Evolutionary conservation across 108 stramenopile species (phyloP).

Genomic region (Cyclotella kingstonii): DNA sequence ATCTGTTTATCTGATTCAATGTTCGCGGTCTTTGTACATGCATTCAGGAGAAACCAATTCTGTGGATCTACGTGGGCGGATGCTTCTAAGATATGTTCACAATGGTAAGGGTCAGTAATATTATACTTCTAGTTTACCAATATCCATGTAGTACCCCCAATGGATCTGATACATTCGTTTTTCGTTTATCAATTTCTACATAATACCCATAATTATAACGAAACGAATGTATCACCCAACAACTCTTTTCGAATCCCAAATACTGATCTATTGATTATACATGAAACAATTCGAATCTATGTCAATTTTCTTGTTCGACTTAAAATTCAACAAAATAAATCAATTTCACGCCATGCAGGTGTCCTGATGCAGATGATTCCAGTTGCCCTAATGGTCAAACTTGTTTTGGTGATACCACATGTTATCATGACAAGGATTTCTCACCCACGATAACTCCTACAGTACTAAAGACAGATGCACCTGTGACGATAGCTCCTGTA

Average conservation of each 20-base stretch:
- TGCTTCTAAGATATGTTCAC: constrained; percentile 16
- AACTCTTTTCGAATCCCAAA: too few species aligned
- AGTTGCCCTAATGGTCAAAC: constrained; percentile 7
- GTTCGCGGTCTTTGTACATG: too few species aligned
- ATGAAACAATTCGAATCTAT: too few species aligned
- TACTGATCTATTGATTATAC: too few species aligned
- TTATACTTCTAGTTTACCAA: too few species aligned
- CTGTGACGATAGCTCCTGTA: constrained; percentile 30
- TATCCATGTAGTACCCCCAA: too few species aligned
- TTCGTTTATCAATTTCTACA: too few species aligned
- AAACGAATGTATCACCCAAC: too few species aligned
- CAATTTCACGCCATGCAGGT: constrained; percentile 16
- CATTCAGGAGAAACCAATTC: constrained; percentile 15
- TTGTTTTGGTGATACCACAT: constrained; percentile 40
- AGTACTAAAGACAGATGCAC: constrained; percentile 8
- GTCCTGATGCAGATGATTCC: constrained; percentile 15
- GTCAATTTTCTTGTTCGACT: too few species aligned
- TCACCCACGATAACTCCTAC: constrained; percentile 24
- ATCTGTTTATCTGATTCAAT: background rate
- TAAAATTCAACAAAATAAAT: background rate
- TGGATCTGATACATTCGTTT: too few species aligned
- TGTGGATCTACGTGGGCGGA: constrained; percentile 38
- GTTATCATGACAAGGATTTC: constrained; percentile 27
- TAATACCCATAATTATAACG: too few species aligned
- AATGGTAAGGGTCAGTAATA: constrained; percentile 17